Evolutionary conservation across 2,329 filamentous ascomycete genomes (phyloP).

Genomic region (Drechslerella stenobrocha): DNA sequence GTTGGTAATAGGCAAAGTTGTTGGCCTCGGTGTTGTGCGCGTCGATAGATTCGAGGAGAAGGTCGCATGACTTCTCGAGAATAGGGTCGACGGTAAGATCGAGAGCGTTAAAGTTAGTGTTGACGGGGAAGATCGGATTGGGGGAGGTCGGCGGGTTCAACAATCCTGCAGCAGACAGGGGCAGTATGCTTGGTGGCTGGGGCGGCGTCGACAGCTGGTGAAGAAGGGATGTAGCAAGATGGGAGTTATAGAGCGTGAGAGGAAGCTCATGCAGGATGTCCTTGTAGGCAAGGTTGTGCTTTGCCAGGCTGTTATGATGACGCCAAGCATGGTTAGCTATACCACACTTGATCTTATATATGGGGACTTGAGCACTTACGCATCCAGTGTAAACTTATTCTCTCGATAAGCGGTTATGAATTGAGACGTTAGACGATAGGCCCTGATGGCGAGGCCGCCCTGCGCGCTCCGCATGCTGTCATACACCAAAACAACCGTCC

Average conservation of each 20-base stretch:
- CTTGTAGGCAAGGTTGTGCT: slow-evolving; percentile 88
- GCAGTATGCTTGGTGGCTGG: slow-evolving; percentile 68
- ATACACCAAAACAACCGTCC: slow-evolving; percentile 85
- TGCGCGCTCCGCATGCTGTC: slow-evolving; percentile 94
- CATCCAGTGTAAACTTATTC: slow-evolving; percentile 91
- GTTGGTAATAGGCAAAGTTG: slow-evolving; percentile 98
- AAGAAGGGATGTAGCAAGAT: slow-evolving; percentile 91
- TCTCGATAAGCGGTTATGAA: slow-evolving; percentile 96
- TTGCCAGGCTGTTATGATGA: slow-evolving; percentile 76
- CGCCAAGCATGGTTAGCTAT: slow-evolving; percentile 51
- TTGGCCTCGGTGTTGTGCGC: slow-evolving; percentile 97
- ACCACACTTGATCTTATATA: too few relatives aligned
- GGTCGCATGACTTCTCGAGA: slow-evolving; percentile 96
- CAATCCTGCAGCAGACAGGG: slow-evolving; percentile 40
- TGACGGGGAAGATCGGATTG: slow-evolving; percentile 66
- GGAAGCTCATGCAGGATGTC: slow-evolving; percentile 92
- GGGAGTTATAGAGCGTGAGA: slow-evolving; percentile 90
- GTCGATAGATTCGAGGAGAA: slow-evolving; percentile 95
- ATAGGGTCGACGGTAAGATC: slow-evolving; percentile 95
- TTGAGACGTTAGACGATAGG: slow-evolving; percentile 81
- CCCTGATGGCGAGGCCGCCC: slow-evolving; percentile 83
- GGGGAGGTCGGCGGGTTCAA: slow-evolving; percentile 55
- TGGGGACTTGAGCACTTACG: slow-evolving; percentile 27
- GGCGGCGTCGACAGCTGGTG: slow-evolving; percentile 83
- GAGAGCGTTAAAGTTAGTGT: slow-evolving; percentile 85